Percentiles rank a stretch among this genome's conserved stretches.
Conservation (phyloP, 257 asterid species). For the Rubia yunnanensis region DNA sequence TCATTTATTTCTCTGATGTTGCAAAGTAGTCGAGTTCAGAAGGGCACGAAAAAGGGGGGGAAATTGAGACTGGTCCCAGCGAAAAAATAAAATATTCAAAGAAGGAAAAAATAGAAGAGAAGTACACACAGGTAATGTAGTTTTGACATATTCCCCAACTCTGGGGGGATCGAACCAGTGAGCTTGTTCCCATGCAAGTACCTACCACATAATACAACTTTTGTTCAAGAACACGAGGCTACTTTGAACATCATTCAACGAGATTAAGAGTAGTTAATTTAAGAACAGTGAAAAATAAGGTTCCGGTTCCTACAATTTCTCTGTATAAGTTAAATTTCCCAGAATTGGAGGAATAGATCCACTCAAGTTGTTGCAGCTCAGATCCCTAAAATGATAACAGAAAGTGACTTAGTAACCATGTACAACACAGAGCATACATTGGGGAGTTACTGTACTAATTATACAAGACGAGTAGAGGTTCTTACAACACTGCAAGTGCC, state of each 20-base stretch:
- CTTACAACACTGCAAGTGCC: slow-evolving; percentile 98
- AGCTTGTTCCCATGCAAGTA: slow-evolving; percentile 88
- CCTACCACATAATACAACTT: slow-evolving; percentile 24
- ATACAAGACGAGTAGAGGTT: background rate
- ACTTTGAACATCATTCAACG: background rate
- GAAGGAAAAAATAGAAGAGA: slow-evolving; percentile 4
- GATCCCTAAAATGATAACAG: slow-evolving; percentile 41
- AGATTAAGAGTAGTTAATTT: background rate
- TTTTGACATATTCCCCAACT: slow-evolving; percentile 95
- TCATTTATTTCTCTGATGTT: slow-evolving; percentile 71
- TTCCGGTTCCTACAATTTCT: slow-evolving; percentile 58
- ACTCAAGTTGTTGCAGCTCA: slow-evolving; percentile 77
- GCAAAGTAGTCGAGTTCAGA: background rate
- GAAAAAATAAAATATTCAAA: background rate
- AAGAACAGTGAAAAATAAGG: background rate
- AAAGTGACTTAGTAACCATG: background rate
- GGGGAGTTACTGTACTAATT: background rate
- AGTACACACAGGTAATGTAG: slow-evolving; percentile 72
- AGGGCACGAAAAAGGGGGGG: background rate
- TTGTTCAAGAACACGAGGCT: background rate
- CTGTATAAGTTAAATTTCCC: slow-evolving; percentile 87
- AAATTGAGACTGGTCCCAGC: background rate
- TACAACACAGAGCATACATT: background rate
- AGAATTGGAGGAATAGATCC: slow-evolving; percentile 86
- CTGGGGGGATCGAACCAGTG: slow-evolving; percentile 80